Conservation (phyloP, 495 filamentous ascomycete species). For the Aspergillus hancockii region DNA sequence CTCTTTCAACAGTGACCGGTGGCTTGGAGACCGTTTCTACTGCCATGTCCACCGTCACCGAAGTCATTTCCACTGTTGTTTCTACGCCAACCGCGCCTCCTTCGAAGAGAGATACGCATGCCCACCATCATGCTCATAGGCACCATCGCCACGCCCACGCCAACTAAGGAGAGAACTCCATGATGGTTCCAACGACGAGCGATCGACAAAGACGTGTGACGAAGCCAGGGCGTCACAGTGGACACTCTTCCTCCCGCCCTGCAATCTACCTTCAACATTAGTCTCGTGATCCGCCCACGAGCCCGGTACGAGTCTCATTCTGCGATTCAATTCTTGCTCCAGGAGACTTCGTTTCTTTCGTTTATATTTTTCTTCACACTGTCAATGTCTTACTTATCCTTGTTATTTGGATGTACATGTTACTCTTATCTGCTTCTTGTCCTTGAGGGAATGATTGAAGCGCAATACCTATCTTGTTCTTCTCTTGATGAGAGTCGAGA, state of each 20-base stretch:
- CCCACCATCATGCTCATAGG: conserved; percentile 2
- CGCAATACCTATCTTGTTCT: conserved; percentile 14
- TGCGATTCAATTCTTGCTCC: not conserved
- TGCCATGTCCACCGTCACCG: conserved; percentile 13
- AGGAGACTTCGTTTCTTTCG: conserved; percentile 5
- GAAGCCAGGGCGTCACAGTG: not conserved
- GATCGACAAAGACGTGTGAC: not conserved
- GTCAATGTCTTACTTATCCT: conserved; percentile 13
- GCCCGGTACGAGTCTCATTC: not conserved
- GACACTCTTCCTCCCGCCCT: conserved; percentile 1
- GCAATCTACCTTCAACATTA: not conserved
- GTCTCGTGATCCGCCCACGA: not conserved
- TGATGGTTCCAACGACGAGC: conserved; percentile 15
- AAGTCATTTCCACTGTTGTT: conserved; percentile 26
- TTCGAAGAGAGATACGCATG: conserved; percentile 25
- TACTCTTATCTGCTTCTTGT: conserved; percentile 17
- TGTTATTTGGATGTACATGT: conserved; percentile 16
- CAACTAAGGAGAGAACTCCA: conserved; percentile 11
- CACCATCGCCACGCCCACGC: conserved; percentile 24
- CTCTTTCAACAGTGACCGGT: conserved; percentile 19
- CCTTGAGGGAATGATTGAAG: conserved; percentile 17
- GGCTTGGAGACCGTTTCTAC: conserved; percentile 21
- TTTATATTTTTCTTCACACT: conserved; percentile 6
- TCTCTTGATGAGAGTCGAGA: conserved; percentile 24
- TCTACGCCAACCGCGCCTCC: conserved; percentile 24